Evolutionary conservation across 352 stramenopile genomes (phyloP), one percentile per base, ranked within the genome.

Genomic region (Globisporangium irregulare): DNA sequence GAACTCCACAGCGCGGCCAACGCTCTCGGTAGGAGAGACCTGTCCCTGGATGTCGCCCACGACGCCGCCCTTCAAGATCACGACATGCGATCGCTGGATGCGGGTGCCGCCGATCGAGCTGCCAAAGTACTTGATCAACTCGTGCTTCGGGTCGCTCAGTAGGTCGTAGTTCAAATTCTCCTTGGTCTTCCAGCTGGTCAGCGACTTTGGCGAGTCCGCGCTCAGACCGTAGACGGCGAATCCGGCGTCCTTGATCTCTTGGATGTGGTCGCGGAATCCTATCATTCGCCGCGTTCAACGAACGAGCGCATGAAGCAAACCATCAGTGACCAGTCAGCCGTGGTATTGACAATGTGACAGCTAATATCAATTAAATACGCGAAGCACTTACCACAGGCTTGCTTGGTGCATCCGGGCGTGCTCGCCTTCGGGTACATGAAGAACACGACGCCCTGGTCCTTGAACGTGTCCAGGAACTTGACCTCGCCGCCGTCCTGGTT

Each of bases 381-480:
- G 38, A 20, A 24, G 43, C 18, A 51, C 79, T 9, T 50, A 90
- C 85, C 87, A 57, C 89, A 96, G 14, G 89, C 89, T 67, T 96
- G 89, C 69, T 94, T 96, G 66, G 87, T 96, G 74, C 89, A 96
- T 9, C 89, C 89, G 1, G 87, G 87, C 14, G 89, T 96, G 71
- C 94, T 94, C 34, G 89, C 89, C n/a, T 72, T 77, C 8, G 89
- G 89, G 64, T 93, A 96, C 87, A 96, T 94, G 75, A 96, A 96
- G 76, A 96, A 90, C 55, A 96, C 84, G 41, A 93, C 86, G 53
- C 87, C 87, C 14, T 84, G 73, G 27, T 91, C 82, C 67, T 90
- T 89, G 72, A 86, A 92, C 41, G 89, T 78, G 66, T 92, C 81
- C n/a, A 70, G 64, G 41, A 95, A 78, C 27, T 50, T 67, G 43